Evolutionary conservation across 495 filamentous ascomycete species (phyloP), one percentile per base, ranked within the genome.

Genomic region (Penicillium malachiteum): DNA sequence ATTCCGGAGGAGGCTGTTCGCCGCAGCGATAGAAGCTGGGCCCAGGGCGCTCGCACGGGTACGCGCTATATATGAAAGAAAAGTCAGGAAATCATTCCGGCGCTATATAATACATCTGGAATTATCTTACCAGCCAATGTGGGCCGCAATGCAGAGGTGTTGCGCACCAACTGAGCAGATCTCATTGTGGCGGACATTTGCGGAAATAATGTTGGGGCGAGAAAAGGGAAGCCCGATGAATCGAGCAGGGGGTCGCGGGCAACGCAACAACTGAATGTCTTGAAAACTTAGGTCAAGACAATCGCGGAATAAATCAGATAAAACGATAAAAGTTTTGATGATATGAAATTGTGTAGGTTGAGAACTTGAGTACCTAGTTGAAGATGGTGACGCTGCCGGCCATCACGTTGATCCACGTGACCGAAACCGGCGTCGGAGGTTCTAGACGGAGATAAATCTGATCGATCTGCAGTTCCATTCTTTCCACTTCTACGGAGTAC

Each of bases 1-100:
- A 72, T 84, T 82, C 48, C 78, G 80, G 33, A 80, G 79, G 18
- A 87, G 76, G 65, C 71, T 79, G 60, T 76, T 78, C 41, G 81
- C 60, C 49, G 58, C 52, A 43, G 63, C 63, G 34, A 66, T 58
- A 8, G 72, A 64, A 39, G 69, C 66, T 21, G 74, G 65, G 43
- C 71, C 68, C 48, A 73, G 52, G 48, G 74, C 69, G 48, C 65
- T 70, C 26, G 65, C 57, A 52, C 73, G 71, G 54, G 65, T 65
- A 44, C 71, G 71, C 48, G 64, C 75, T 78, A 45, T 33, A 40
- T 3, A 7, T 41, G 40, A 37, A 30, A 6, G 31, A 32, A 54
- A 55, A 44, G 43, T 42, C 44, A 53, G 40, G 62, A n/a, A 63
- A 33, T 11, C 55, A 17, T 11, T 5, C 40, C 42, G 21, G 21